phyloP scores from a whole-genome alignment of 129 eudicot genomes.

The Deinandra increscens region DNA sequence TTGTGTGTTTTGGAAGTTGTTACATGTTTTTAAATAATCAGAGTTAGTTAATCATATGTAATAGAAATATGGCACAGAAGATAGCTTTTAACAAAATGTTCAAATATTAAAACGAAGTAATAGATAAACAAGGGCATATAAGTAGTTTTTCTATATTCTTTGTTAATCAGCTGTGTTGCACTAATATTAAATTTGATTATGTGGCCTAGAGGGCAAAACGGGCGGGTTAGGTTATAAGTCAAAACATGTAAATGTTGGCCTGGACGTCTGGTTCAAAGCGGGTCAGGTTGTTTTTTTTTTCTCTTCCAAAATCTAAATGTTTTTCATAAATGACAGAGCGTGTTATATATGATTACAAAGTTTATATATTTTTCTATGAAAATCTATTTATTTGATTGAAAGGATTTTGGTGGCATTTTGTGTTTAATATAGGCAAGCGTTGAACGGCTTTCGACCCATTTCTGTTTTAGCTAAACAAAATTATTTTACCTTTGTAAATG shows the following conservation, averaged over 20 bases:
- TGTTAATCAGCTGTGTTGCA: neutral
- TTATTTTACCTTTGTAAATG: neutral
- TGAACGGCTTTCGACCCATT: neutral
- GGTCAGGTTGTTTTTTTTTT: neutral
- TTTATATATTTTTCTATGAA: neutral
- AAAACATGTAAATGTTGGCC: neutral
- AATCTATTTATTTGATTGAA: neutral
- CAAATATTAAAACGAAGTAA: neutral
- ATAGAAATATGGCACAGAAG: neutral
- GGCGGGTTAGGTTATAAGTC: neutral
- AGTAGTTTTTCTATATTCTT: neutral
- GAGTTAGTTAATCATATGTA: neutral
- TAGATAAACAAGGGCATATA: neutral
- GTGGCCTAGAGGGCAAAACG: neutral
- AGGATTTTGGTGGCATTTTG: neutral
- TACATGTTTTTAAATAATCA: neutral
- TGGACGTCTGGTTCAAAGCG: neutral
- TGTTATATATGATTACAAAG: neutral
- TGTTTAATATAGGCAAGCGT: neutral
- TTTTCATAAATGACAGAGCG: neutral
- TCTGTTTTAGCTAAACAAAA: neutral
- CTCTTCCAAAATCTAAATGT: neutral
- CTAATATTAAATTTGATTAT: neutral
- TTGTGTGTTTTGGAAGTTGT: slow-evolving; percentile 3
- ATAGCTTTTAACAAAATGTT: neutral